A percentile compares a stretch with the other conserved stretches of the same genome.
Conservation (phyloP, 306 rosid genomes). For the Senna tora region DNA sequence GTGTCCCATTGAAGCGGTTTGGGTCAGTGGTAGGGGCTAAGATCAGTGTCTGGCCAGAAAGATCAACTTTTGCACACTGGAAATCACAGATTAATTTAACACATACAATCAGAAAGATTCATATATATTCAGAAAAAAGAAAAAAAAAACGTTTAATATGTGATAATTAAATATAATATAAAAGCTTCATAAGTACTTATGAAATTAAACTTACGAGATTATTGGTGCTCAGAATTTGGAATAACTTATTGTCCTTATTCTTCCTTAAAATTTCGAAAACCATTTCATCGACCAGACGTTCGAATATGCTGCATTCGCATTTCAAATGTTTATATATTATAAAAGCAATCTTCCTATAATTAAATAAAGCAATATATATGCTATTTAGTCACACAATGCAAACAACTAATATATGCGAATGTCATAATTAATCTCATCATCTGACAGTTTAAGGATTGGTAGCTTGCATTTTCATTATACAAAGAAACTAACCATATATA, state of each 20-base stretch:
- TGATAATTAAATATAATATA: too few relatives aligned
- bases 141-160: too few relatives aligned
- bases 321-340: neutral
- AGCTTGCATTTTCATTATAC: too few relatives aligned
- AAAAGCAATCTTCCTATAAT: neutral
- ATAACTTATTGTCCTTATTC: neutral
- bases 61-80: constrained; percentile 2
- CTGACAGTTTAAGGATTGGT: too few relatives aligned
- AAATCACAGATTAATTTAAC: neutral
- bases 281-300: neutral
- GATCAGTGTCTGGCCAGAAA: constrained; percentile 15
- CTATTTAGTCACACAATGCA: too few relatives aligned
- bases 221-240: neutral
- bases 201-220: neutral
- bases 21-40: constrained; percentile 1
- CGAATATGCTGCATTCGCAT: neutral
- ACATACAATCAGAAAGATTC: neutral
- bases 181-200: too few relatives aligned
- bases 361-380: too few relatives aligned
- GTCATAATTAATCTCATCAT: too few relatives aligned
- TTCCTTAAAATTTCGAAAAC: neutral
- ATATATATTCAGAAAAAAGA: too few relatives aligned
- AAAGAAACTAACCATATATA: too few relatives aligned
- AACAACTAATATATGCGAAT: too few relatives aligned
- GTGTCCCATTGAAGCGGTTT: constrained; percentile 11